Conservation (phyloP, 257 asterid genomes). For the Ilex asprella region DNA sequence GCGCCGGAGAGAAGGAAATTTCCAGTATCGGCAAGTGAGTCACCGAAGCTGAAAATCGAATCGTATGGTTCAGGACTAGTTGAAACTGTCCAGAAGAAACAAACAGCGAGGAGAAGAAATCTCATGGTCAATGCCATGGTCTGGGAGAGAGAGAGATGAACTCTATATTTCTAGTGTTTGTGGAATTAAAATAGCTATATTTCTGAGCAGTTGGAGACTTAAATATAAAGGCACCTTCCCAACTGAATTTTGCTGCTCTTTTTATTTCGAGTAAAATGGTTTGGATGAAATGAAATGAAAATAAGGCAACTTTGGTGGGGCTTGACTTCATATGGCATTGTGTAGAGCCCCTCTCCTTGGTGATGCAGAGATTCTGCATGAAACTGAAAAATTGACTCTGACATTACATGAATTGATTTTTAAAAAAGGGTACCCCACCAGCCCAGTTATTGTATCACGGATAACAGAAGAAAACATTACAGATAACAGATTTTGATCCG, state of each 20-base stretch:
- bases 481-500: no score
- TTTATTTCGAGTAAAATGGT: no score
- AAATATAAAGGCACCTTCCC: background rate
- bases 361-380: no score
- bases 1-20: slow-evolving; percentile 64
- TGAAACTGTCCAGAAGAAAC: slow-evolving; percentile 13
- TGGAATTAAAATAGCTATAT: background rate
- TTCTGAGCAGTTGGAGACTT: background rate
- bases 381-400: no score
- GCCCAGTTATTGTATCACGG: no score
- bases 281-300: no score
- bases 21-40: slow-evolving; percentile 77
- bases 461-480: no score
- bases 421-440: no score
- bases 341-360: no score
- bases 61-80: slow-evolving; percentile 30
- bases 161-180: background rate
- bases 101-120: slow-evolving; percentile 9
- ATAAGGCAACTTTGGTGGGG: no score
- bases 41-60: slow-evolving; percentile 76
- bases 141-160: background rate
- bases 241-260: background rate
- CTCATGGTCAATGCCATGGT: slow-evolving; percentile 18
- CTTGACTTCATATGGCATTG: no score
- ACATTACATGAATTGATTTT: no score